These are phyloP conservation scores for Pistacia atlantica DNA, from an alignment of 345 rosid genomes.

Conservation along the genomic window DNA sequence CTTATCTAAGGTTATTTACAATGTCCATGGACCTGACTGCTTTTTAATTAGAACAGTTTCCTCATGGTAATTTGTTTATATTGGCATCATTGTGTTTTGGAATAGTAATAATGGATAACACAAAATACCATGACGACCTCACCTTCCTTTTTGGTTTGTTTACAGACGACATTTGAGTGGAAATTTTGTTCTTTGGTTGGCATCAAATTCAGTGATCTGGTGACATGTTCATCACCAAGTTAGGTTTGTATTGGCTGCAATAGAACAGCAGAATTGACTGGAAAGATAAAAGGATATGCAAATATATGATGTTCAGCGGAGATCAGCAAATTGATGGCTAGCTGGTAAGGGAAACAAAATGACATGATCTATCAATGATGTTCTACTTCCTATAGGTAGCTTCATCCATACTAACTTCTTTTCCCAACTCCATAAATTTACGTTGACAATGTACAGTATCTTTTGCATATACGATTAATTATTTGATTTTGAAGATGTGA, in stretches of 20 bases:
- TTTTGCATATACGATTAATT: too few relatives aligned
- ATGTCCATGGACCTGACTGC: too few relatives aligned
- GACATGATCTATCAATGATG: too few relatives aligned
- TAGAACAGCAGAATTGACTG: conserved; percentile 9
- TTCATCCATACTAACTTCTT: not conserved
- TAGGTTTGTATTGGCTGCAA: not conserved
- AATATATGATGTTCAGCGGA: not conserved
- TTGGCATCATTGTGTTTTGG: too few relatives aligned
- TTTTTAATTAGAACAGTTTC: too few relatives aligned
- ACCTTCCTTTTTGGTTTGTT: conserved; percentile 4
- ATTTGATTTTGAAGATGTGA: too few relatives aligned
- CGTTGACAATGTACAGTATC: not conserved
- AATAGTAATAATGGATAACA: too few relatives aligned
- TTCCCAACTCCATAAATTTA: not conserved
- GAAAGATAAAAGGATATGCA: not conserved
- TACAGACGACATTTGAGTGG: conserved; percentile 12
- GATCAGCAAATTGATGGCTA: not conserved
- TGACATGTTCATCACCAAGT: not conserved
- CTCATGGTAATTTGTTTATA: too few relatives aligned
- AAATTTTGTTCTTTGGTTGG: not conserved
- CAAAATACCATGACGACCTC: conserved; percentile 4
- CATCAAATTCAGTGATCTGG: not conserved
- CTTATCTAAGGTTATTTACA: too few relatives aligned
- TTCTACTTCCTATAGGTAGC: not conserved
- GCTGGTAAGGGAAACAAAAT: not conserved